A percentile compares a stretch with the other conserved stretches of the same genome.
Conservation (phyloP, 2,329 filamentous ascomycete genomes). For the Aspergillus carbonarius region DNA sequence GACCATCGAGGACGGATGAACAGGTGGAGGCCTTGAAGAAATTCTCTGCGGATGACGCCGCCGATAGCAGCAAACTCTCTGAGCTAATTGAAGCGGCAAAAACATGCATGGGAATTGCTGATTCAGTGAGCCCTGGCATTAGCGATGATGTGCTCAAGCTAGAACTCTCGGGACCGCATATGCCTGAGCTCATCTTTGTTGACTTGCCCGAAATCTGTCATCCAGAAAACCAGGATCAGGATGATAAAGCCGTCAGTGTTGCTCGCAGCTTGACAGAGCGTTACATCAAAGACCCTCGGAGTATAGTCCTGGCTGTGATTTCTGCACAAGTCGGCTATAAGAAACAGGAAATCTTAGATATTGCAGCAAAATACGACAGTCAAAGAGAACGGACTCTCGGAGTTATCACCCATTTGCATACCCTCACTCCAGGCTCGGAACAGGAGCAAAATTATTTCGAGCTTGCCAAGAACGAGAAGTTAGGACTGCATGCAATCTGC, state of each 20-base stretch:
- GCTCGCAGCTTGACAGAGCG: slow-evolving; percentile 50
- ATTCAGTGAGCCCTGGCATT: slow-evolving; percentile 18
- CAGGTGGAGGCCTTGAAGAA: slow-evolving; percentile 11
- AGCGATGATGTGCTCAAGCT: slow-evolving; percentile 56
- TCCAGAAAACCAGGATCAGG: slow-evolving; percentile 55
- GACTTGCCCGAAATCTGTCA: slow-evolving; percentile 62
- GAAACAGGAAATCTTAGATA: slow-evolving; percentile 58
- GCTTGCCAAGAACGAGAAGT: slow-evolving; percentile 44
- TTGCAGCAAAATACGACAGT: slow-evolving; percentile 39
- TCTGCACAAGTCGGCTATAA: slow-evolving; percentile 53
- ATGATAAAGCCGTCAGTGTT: slow-evolving; percentile 51
- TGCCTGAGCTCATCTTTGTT: slow-evolving; percentile 61
- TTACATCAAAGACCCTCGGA: slow-evolving; percentile 61
- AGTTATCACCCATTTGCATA: slow-evolving; percentile 51
- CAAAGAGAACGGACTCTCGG: slow-evolving; percentile 40
- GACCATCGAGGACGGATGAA: slow-evolving; percentile 18
- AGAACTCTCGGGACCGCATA: slow-evolving; percentile 59
- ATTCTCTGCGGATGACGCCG: slow-evolving; percentile 18
- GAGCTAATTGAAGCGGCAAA: slow-evolving; percentile 55
- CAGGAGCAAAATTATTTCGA: slow-evolving; percentile 36
- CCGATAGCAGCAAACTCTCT: slow-evolving; percentile 31
- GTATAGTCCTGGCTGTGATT: slow-evolving; percentile 59
- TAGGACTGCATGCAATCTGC: slow-evolving; percentile 53
- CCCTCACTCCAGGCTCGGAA: slow-evolving; percentile 35
- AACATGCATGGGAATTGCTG: slow-evolving; percentile 50